Conservation (phyloP, 192 early-diverging fungal genomes). For the Thoreauomyces humboldtii region DNA sequence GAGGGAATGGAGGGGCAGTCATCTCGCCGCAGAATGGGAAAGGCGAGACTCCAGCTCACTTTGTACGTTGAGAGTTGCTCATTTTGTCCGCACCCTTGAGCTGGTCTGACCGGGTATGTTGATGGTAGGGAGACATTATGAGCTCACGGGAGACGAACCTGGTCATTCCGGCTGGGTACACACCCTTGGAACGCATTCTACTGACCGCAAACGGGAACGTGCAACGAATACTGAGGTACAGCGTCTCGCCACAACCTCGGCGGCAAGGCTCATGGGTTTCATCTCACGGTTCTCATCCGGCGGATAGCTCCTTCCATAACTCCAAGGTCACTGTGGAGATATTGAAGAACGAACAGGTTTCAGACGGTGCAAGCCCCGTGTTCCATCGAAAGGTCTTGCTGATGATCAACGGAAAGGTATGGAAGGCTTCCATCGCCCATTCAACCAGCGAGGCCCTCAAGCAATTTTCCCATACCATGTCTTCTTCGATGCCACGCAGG, state of each 20-base stretch:
- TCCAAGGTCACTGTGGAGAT: constrained; percentile 44
- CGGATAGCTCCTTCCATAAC: constrained; percentile 56
- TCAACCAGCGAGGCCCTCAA: no score
- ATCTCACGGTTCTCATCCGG: constrained; percentile 2
- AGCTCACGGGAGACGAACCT: constrained; percentile 38
- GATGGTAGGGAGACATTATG: constrained; percentile 50
- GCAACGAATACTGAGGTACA: constrained; percentile 48
- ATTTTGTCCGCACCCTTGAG: neutral
- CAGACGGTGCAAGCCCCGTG: no score
- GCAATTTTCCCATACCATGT: no score
- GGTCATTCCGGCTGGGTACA: constrained; percentile 32
- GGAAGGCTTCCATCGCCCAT: no score
- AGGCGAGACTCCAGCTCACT: neutral
- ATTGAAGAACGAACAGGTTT: constrained; percentile 36
- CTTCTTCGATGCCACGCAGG: constrained; percentile 13
- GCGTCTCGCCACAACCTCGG: neutral
- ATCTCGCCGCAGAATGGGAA: no score
- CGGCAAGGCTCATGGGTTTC: neutral
- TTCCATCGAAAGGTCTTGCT: constrained; percentile 45
- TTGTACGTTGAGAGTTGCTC: no score
- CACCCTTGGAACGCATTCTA: constrained; percentile 47
- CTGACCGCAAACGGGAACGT: constrained; percentile 58
- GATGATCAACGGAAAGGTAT: constrained; percentile 23
- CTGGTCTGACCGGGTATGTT: neutral
- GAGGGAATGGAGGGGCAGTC: no score